Percentiles rank a stretch among this genome's conserved stretches.
Evolutionary conservation across 2,329 filamentous ascomycete genomes (phyloP).

Genomic region (Exophiala mesophila): DNA sequence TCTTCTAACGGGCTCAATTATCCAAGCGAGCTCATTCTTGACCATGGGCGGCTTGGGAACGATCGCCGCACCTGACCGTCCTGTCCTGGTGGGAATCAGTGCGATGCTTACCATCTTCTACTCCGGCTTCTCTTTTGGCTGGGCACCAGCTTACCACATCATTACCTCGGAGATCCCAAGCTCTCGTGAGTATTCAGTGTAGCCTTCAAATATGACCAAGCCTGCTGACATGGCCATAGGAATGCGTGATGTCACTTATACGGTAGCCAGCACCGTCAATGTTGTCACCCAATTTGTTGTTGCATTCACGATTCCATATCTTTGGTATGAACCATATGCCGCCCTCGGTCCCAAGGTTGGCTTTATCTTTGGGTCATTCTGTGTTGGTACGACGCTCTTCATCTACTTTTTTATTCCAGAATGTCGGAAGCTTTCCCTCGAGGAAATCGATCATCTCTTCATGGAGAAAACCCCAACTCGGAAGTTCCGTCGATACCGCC

Average conservation of each 20-base stretch:
- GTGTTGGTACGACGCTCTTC: conserved; percentile 17
- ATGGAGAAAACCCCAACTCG: conserved; percentile 2
- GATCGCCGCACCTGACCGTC: conserved; percentile 1
- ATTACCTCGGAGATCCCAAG: conserved; percentile 23
- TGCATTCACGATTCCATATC: conserved; percentile 37
- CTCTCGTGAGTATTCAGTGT: conserved; percentile 3
- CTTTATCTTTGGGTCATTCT: conserved; percentile 34
- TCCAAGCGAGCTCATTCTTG: conserved; percentile 15
- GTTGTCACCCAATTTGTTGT: conserved; percentile 32
- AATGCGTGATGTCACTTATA: conserved; percentile 31
- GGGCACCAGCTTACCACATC: conserved; percentile 17
- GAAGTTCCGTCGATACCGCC: conserved; percentile 11
- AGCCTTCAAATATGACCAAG: neutral
- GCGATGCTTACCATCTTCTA: conserved; percentile 14
- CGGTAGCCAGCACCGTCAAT: conserved; percentile 29
- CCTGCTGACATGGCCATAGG: conserved; percentile 4
- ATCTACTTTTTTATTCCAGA: conserved; percentile 19
- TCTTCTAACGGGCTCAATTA: conserved; percentile 13
- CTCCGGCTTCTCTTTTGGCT: conserved; percentile 9
- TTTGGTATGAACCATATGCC: conserved; percentile 34
- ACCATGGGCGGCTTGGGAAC: conserved; percentile 19
- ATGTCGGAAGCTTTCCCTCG: conserved; percentile 14
- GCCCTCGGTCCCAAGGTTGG: conserved; percentile 35
- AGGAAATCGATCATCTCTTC: conserved; percentile 17
- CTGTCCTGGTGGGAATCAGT: conserved; percentile 13